phyloP scores from a whole-genome alignment of 2,329 filamentous ascomycete genomes.

The Periconia sp. region DNA sequence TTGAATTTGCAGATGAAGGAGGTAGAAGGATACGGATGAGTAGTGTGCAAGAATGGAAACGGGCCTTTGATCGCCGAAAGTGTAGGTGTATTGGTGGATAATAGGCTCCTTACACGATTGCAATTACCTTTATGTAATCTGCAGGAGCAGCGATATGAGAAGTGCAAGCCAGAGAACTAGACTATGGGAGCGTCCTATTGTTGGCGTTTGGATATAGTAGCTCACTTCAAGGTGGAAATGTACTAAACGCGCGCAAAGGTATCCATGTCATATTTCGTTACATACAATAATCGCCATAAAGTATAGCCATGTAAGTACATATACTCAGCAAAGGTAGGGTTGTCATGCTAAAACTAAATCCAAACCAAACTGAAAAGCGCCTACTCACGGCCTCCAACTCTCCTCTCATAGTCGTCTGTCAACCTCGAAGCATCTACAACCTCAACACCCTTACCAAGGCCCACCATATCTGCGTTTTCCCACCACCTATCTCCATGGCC shows the following conservation, averaged over 20 bases:
- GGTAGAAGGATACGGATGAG: too few species aligned
- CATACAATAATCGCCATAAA: not conserved
- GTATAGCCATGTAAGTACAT: not conserved
- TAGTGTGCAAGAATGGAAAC: too few species aligned
- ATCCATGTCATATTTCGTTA: conserved; percentile 8
- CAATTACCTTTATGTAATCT: too few species aligned
- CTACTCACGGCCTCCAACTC: conserved; percentile 68
- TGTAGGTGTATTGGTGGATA: too few species aligned
- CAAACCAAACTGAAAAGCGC: conserved; percentile 5
- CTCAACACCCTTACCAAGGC: conserved; percentile 83
- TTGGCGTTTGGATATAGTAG: too few species aligned
- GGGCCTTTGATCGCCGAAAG: too few species aligned
- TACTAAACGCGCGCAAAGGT: not conserved
- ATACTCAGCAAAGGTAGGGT: conserved; percentile 5
- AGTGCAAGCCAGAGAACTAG: too few species aligned
- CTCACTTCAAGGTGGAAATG: too few species aligned
- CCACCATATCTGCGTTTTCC: conserved; percentile 80
- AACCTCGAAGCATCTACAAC: conserved; percentile 84
- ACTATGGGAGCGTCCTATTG: too few species aligned
- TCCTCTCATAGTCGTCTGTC: conserved; percentile 84
- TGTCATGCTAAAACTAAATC: conserved; percentile 12
- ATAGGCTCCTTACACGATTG: too few species aligned
- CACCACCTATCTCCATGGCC: conserved; percentile 68
- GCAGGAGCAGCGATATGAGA: too few species aligned
- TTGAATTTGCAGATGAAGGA: too few species aligned